Base-by-base conservation (phyloP, 73 alveolate genomes). In the Paramecium biaurelia region DNA sequence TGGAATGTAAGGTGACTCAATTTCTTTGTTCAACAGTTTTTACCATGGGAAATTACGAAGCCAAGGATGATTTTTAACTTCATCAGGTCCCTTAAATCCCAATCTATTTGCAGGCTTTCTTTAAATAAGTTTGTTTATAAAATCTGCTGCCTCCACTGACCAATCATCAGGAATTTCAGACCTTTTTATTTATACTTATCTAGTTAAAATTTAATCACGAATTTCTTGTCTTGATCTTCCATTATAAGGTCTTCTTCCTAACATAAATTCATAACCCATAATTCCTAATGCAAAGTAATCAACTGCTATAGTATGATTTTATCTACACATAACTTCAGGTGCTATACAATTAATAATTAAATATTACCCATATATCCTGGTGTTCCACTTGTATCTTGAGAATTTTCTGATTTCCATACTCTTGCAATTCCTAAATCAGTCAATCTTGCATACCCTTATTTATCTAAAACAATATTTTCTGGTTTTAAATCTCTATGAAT, bases 401-500 rank as follows among this genome's bases (percentile, higher is more conserved):
- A 93, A 85, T 98, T 98, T 43, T 97, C 98, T 15, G 94, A 94
- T 28, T 93, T 92, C 95, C 93, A 92, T 1, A 93, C 85, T 85
- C 98, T 93, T 0, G 99, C 99, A 38, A 98, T 97, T 10, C 99
- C 99, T 85, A 98, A 85, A 94, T 98, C 99, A 1, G 99, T 97
- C 14, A 98, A 92, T 70, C 97, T 86, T 5, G 94, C 95, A 88
- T 97, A 96, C 5, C 99, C 99, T 15, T 92, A 49, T 32, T 92
- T 59, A 67, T 96, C 99, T 89, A 98, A 63, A 41, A 98, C 99
- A 47, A 98, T 72, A 92, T 98, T 98, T 63, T 98, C 99, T 4
- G 99, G 99, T 90, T 97, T 98, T 8, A 98, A 94, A 92, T 98
- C 99, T 88, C 99, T 58, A 92, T 98, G 99, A 24, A 98, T 94